phyloP scores from a whole-genome alignment of 2,329 filamentous ascomycete genomes.

The Alternaria sp. region DNA sequence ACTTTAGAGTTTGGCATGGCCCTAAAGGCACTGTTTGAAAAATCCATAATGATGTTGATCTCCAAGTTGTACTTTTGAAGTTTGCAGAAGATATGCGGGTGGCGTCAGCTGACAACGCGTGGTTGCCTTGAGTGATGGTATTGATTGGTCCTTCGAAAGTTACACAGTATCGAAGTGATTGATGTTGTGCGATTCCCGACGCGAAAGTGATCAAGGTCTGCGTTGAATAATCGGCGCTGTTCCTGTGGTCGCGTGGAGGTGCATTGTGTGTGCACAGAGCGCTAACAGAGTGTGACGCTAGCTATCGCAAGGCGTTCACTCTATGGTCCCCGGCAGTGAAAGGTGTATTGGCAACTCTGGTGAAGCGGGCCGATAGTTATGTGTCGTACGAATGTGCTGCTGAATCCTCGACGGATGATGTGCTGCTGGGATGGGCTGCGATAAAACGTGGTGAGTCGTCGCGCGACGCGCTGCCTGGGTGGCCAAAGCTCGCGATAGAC shows the following conservation, averaged over 20 bases:
- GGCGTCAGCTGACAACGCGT: constrained; percentile 34
- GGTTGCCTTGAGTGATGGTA: constrained; percentile 28
- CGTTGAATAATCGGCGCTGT: constrained; percentile 19
- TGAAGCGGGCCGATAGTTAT: constrained; percentile 19
- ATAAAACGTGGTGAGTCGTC: constrained; percentile 16
- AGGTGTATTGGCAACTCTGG: constrained; percentile 1
- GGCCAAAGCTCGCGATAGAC: constrained; percentile 8
- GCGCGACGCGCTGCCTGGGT: constrained; percentile 15
- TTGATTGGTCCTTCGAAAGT: not conserved
- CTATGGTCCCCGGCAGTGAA: constrained; percentile 1
- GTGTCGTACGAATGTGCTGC: not conserved
- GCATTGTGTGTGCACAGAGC: constrained; percentile 35
- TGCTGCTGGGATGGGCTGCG: constrained; percentile 22
- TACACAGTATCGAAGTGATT: constrained; percentile 4
- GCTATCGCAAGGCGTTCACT: constrained; percentile 15
- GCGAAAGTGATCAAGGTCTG: constrained; percentile 11
- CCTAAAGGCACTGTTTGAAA: constrained; percentile 38
- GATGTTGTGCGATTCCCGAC: not conserved
- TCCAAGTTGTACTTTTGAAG: not conserved
- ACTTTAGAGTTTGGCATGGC: constrained; percentile 21
- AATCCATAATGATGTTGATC: constrained; percentile 30
- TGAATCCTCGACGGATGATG: constrained; percentile 13
- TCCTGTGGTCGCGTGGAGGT: constrained; percentile 22
- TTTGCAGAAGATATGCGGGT: constrained; percentile 7
- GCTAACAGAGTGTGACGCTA: constrained; percentile 27